Base-by-base conservation (phyloP, 345 rosid genomes). In the Sapria himalayana region DNA sequence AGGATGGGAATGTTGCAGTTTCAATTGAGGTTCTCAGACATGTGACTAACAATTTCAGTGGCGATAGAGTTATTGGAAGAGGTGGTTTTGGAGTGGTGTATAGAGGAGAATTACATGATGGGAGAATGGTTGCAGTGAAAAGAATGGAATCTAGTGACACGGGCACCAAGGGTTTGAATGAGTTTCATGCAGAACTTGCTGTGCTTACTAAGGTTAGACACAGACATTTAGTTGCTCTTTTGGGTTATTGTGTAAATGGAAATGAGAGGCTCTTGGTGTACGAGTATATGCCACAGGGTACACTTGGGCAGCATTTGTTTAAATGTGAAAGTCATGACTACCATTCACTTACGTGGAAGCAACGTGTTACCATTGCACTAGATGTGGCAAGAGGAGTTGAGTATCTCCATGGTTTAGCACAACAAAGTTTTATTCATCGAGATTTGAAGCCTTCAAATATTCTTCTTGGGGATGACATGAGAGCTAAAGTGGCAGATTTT, bases 51-150 rank as follows among this genome's bases (percentile, higher is more conserved):
- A 70, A 81, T 48, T 85, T 85, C 58, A 70, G 65, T 3, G 81
- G 73, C 45, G 54, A 61, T 5, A 81, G 73, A 37, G 52, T 85
- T 34, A 45, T 81, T 57, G 93, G 96, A 2, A 74, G 61, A 56
- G 94, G 94, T 8, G 96, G 96, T 20, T 85, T 81, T 14, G 94
- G 96, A 16, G 76, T 78, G 34, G 96, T 85, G 19, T 81, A 85
- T 31, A 69, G 60, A 15, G 96, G 93, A 0, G 82, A 85, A 24
- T 45, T 85, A 33, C 93, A 77, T 29, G 96, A 85, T 52, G 96
- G 93, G 22, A 80, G 80, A 4, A 67, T 63, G 59, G 70, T 84
- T 46, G 92, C 93, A 2, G 81, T 85, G 14, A 85, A 85, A 63
- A 71, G 92, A 59, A 85, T 85, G 91, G 76, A 70, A 27, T 71